A percentile compares a stretch with the other conserved stretches of the same genome.
phyloP scores from a whole-genome alignment of 2,329 filamentous ascomycete genomes.

The Teratosphaeria viscida region DNA sequence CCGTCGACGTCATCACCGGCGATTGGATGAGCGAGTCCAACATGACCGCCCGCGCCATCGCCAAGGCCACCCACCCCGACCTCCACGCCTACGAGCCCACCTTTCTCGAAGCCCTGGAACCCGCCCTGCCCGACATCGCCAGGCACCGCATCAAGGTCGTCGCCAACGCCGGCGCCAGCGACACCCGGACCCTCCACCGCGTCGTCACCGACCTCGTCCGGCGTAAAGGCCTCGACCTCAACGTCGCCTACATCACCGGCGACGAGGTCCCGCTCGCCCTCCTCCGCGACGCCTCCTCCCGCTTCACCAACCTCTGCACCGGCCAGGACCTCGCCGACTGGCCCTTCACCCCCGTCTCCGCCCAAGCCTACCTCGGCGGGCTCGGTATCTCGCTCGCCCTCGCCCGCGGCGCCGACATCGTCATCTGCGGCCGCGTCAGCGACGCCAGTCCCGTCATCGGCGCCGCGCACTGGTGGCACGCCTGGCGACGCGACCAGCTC shows the following conservation, averaged over 20 bases:
- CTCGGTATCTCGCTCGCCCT: conserved; percentile 34
- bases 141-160: conserved; percentile 44
- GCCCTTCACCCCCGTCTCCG: conserved; percentile 22
- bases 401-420: conserved; percentile 32
- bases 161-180: conserved; percentile 47
- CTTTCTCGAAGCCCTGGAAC: conserved; percentile 40
- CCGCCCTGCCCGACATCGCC: conserved; percentile 35
- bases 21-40: conserved; percentile 37
- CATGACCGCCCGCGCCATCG: conserved; percentile 24
- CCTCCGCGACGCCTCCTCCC: conserved; percentile 22
- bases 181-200: conserved; percentile 43
- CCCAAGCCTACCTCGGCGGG: conserved; percentile 34
- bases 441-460: conserved; percentile 36
- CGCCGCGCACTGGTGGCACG: conserved; percentile 36
- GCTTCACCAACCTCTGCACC: conserved; percentile 28
- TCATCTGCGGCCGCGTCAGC: conserved; percentile 34
- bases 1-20: conserved; percentile 44
- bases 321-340: conserved; percentile 28
- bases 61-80: conserved; percentile 12
- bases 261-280: conserved; percentile 30
- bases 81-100: conserved; percentile 40
- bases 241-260: conserved; percentile 40
- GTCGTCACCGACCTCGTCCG: conserved; percentile 30
- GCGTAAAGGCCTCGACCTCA: conserved; percentile 29
- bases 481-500: conserved; percentile 30